Evolutionary conservation across 1,284 basidiomycete species (phyloP), one percentile per base, ranked within the genome.

Genomic region (Cryptococcus sp.): DNA sequence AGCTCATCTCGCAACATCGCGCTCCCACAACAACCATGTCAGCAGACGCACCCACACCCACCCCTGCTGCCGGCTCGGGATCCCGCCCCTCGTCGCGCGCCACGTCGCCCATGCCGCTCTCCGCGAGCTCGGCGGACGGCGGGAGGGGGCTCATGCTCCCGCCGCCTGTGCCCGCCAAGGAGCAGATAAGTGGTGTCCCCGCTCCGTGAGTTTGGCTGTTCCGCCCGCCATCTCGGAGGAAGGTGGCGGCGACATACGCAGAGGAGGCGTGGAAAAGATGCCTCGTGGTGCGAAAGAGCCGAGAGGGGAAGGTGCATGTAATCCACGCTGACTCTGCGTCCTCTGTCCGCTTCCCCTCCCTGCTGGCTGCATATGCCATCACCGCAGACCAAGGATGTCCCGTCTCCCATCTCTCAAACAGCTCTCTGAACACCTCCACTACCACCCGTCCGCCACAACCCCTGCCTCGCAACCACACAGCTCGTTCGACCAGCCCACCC

Each of bases 401-500:
- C 65, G 72, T 40, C 57, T 71, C 5, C 72, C 72, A 0, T 71
- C 69, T 11, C 62, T 74, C 43, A 63, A 70, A 54, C 67, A 72
- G 43, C 62, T 75, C 33, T 64, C 68, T 1, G 61, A 64, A 18
- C 67, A 61, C 37, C 60, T 69, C 1, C 60, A 64, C 45, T 55
- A 33, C 46, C 53, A 51, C 42, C 56, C 55, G 38, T 43, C 51
- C 36, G 54, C 53, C 33, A 51, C 33, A 33, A 15, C 47, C 37
- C 46, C 59, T 12, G 46, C 63, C 7, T 52, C 65, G 13, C 55
- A 62, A 38, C 50, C 55, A 13, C 50, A 58, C 43, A 57, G 57
- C 52, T 52, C 42, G 12, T 85, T 7, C 70, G 75, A 1, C 76
- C 81, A 4, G 63, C 69, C 43, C 24, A 23, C n/a, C 2, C 82